These are phyloP conservation scores for Zopfia rhizophila DNA, from an alignment of 2,329 filamentous ascomycete species.

Conservation along the genomic window DNA sequence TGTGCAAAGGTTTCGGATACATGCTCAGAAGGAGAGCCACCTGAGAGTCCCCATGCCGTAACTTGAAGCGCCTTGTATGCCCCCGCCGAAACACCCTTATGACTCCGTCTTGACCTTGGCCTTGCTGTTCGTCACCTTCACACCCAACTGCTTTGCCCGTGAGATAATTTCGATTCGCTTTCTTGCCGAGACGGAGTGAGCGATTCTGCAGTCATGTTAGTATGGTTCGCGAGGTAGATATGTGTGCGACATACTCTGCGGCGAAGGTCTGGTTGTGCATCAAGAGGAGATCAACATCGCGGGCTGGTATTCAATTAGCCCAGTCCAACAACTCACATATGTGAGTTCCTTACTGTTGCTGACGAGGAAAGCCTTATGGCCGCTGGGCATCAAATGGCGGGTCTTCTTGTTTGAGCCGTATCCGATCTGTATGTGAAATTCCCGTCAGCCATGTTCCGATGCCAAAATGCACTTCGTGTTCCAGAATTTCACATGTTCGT, in stretches of 20 bases:
- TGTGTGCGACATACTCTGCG: slow-evolving; percentile 79
- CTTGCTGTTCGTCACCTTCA: slow-evolving; percentile 99
- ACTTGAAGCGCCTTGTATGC: slow-evolving; percentile 8
- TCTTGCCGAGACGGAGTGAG: slow-evolving; percentile 95
- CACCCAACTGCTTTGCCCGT: slow-evolving; percentile 96
- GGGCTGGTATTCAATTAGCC: slow-evolving; percentile 54
- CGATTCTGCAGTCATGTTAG: slow-evolving; percentile 73
- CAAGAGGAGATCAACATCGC: slow-evolving; percentile 95
- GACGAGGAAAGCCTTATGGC: slow-evolving; percentile 99
- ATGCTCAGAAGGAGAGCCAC: slow-evolving; percentile 3
- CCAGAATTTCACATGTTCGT: too few species aligned
- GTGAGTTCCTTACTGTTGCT: slow-evolving; percentile 71
- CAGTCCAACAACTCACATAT: not conserved
- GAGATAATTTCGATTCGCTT: slow-evolving; percentile 99
- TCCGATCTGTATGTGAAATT: slow-evolving; percentile 76
- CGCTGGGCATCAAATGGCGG: slow-evolving; percentile 97
- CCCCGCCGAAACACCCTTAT: slow-evolving; percentile 51
- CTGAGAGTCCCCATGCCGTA: slow-evolving; percentile 4
- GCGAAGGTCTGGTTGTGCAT: slow-evolving; percentile 99
- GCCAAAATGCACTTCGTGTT: too few species aligned
- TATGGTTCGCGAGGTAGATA: not conserved
- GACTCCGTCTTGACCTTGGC: slow-evolving; percentile 97
- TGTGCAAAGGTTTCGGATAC: slow-evolving; percentile 14
- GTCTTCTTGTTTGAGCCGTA: slow-evolving; percentile 99
- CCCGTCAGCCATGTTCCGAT: slow-evolving; percentile 49